Base-by-base conservation (phyloP, 805 yeast species). In the Kazachstania taianensis region DNA sequence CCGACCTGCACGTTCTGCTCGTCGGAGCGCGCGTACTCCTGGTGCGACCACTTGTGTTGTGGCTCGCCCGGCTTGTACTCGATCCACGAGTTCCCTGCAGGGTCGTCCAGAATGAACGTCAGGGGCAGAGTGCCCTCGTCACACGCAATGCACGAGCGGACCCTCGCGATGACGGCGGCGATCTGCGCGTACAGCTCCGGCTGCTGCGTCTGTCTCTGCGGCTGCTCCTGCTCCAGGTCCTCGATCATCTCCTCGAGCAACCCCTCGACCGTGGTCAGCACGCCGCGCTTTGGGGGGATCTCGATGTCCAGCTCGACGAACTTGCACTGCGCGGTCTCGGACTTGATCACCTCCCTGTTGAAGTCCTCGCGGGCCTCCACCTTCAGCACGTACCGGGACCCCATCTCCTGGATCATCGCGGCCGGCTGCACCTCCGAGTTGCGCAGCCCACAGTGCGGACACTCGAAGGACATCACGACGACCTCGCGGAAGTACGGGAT, bases 351-450 rank as follows among this genome's bases (percentile, higher is more conserved):
- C 62, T 89, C 94, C 58, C 96, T 75, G 61, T 75, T 81, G 57
- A 89, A 75, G 55, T 92, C 97, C 28, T 70, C 70, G 42, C 70
- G 68, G 12, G 53, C 51, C 55, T 82, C 94, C 31, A 89, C 61
- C 53, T 76, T 75, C 42, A 87, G 63, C 19, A 71, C 64, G 57
- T 81, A 83, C 50, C 75, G 73, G 16, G 80, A 61, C 23, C 98
- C 99, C 61, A 82, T 83, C 49, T 81, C 89, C 50, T 89, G 94
- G 43, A 92, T 85, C 38, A 74, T 74, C 5, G 92, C 78, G 5
- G 98, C 99, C n/a, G 96, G 81, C 66, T 92, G 98, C 47, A 92
- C 73, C 62, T 92, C 98, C 27, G 84, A 74, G 67, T 85, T 89
- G 56, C 79, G 82, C 55, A 84, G 75, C 1, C 84, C 83, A 66